These are phyloP conservation scores for Oenanthe sinensis DNA, from an alignment of 129 eudicot genomes.

Conservation along the genomic window DNA sequence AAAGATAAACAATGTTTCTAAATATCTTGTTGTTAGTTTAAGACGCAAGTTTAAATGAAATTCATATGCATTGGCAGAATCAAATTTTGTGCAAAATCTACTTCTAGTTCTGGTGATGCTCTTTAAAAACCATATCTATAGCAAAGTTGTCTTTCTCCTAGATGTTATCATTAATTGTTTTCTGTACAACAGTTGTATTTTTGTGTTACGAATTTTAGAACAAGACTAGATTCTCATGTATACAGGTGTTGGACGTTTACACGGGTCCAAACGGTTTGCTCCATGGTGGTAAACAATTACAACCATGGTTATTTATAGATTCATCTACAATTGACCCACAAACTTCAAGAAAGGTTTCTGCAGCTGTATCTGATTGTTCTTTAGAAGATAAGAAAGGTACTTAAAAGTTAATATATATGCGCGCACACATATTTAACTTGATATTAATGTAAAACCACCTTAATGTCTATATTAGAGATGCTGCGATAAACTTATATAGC, in stretches of 20 bases:
- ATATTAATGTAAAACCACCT: background rate
- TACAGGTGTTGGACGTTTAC: slow-evolving; percentile 81
- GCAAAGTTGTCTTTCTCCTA: background rate
- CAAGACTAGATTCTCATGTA: slow-evolving; percentile 16
- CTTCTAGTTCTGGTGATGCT: background rate
- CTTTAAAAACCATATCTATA: background rate
- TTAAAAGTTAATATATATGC: background rate
- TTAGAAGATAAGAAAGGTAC: slow-evolving; percentile 45
- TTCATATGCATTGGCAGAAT: background rate
- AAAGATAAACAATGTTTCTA: background rate
- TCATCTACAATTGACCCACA: slow-evolving; percentile 94
- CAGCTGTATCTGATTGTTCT: slow-evolving; percentile 42
- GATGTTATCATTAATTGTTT: slow-evolving; percentile 12
- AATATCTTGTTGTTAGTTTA: background rate
- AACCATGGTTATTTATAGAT: slow-evolving; percentile 79
- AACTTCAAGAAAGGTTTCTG: slow-evolving; percentile 74
- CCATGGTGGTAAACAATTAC: slow-evolving; percentile 31
- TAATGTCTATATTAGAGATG: background rate
- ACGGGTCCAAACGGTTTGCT: slow-evolving; percentile 77
- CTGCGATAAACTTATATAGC: background rate
- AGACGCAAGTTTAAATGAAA: background rate
- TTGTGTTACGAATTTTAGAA: slow-evolving; percentile 9
- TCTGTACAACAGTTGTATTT: slow-evolving; percentile 6
- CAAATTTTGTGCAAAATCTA: background rate
- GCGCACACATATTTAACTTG: background rate